phyloP scores from a whole-genome alignment of 2,329 filamentous ascomycete genomes.

The Paramyrothecium roridum region DNA sequence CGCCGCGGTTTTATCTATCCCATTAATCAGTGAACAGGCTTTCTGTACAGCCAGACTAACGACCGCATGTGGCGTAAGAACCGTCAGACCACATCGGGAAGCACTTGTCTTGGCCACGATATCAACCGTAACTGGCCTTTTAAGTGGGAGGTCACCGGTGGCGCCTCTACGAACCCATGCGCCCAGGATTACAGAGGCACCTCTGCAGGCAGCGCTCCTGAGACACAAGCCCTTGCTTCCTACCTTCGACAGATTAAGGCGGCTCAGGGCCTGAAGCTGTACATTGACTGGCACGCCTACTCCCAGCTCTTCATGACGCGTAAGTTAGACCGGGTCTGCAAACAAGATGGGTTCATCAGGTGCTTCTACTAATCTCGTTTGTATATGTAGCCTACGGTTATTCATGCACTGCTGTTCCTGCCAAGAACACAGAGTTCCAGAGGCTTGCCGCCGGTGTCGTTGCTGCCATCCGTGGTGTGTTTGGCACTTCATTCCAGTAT shows the following conservation, averaged over 20 bases:
- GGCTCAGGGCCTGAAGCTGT: conserved; percentile 50
- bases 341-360: neutral
- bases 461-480: conserved; percentile 42
- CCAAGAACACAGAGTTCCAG: conserved; percentile 43
- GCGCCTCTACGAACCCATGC: conserved; percentile 48
- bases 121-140: conserved; percentile 58
- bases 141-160: conserved; percentile 44
- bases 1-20: neutral
- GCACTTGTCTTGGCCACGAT: conserved; percentile 45
- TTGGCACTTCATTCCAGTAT: conserved; percentile 34
- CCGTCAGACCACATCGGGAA: conserved; percentile 34
- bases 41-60: conserved; percentile 51
- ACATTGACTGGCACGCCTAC: conserved; percentile 63
- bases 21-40: conserved; percentile 33
- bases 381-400: conserved; percentile 55
- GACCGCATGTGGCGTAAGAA: conserved; percentile 61
- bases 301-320: conserved; percentile 57
- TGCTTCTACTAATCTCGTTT: neutral
- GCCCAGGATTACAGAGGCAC: conserved; percentile 42
- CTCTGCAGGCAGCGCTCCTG: conserved; percentile 40
- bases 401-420: conserved; percentile 43
- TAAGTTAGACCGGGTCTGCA: conserved; percentile 43
- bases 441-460: conserved; percentile 42
- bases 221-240: conserved; percentile 42
- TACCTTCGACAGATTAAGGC: conserved; percentile 27